Conservation (phyloP, 805 yeast genomes). For the Barnettozyma populi region DNA sequence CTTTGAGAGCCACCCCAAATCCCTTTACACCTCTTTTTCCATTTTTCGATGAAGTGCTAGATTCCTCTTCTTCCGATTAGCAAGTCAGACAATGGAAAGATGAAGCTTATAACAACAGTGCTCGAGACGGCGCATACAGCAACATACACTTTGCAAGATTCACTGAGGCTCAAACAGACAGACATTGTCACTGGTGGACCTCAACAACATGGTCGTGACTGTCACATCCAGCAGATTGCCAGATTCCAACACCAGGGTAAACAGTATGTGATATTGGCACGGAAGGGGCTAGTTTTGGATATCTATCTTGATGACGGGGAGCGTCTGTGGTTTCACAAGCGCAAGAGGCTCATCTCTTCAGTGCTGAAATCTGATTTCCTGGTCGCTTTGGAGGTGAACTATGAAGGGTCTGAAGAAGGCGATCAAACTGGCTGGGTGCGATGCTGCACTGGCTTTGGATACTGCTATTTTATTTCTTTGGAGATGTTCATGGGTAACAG, state of each 20-base stretch:
- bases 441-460: constrained; percentile 23
- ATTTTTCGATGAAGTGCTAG: too few relatives aligned
- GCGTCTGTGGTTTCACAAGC: constrained; percentile 7
- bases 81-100: neutral
- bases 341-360: constrained; percentile 18
- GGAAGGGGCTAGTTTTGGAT: constrained; percentile 17
- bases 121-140: neutral
- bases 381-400: constrained; percentile 12
- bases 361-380: constrained; percentile 19
- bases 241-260: constrained; percentile 2
- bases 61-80: neutral
- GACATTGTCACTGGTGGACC: neutral
- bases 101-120: neutral
- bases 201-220: constrained; percentile 8
- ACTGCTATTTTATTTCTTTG: constrained; percentile 18
- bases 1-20: neutral
- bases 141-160: constrained; percentile 10
- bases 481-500: constrained; percentile 14
- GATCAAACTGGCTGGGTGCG: constrained; percentile 8
- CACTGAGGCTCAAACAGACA: constrained; percentile 6
- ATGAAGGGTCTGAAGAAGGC: neutral
- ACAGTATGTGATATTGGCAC: constrained; percentile 12
- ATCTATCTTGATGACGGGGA: constrained; percentile 11
- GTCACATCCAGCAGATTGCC: constrained; percentile 14
- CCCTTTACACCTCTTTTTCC: neutral